Base-by-base conservation (phyloP, 495 filamentous ascomycete genomes). In the Penicillium cosmopolitanum region DNA sequence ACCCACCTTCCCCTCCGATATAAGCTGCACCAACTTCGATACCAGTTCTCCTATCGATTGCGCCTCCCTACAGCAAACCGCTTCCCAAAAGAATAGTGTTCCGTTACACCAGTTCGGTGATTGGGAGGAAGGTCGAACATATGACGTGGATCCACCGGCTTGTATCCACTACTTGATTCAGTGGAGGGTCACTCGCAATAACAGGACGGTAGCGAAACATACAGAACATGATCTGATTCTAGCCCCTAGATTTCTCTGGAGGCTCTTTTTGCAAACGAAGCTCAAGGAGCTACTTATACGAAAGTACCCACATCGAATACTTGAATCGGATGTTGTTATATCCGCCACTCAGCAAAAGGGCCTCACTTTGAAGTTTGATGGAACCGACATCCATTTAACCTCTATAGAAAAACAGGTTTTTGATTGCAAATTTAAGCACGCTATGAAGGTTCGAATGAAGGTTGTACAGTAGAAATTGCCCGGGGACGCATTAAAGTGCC, bases 121-220 rank as follows among this genome's bases (percentile, higher is more conserved):
- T 11, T 68, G 57, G 67, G 57, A 67, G 40, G 61, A 67, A 40
- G 65, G n/a, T n/a, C n/a, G n/a, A n/a, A n/a, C 31, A 5, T 74
- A 76, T 51, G 52, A 75, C 50, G 63, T 75, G 57, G 44, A 70
- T 35, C 60, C 60, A 48, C 72, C 70, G n/a, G 69, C 25, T 55
- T 73, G 53, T 65, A 67, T 76, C 47, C 68, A 74, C 56, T 77
- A 74, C 51, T 61, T 56, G 16, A 76, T 76, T 51, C 68, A 75
- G 55, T 76, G 65, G 70, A 67, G 65, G 55, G 58, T 75, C 7
- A 58, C 53, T 31, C 18, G 75, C 16, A 71, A 73, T 23, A 72
- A 72, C 13, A 60, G 63, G 58, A 53, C 43, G 33, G 57, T 74
- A 7, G 36, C 55, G 23, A 62, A 64, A 55, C 66, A 73, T 38